phyloP scores from a whole-genome alignment of 345 rosid species.

The Excoecaria cochinchinensis region DNA sequence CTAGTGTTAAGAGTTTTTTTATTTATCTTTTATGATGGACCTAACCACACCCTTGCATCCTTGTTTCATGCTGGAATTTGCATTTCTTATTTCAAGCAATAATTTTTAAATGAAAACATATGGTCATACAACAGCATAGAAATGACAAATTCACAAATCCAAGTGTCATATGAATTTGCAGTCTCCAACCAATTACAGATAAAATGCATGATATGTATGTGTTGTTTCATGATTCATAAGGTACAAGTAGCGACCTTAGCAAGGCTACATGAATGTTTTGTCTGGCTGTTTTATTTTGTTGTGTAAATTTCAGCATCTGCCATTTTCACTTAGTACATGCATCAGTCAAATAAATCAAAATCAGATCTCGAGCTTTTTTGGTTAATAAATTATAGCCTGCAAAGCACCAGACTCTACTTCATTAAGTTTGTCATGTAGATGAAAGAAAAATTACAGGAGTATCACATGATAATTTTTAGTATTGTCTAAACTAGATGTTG shows the following conservation, averaged over 20 bases:
- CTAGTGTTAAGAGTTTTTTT: background rate
- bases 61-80: background rate
- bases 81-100: conserved; percentile 1
- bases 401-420: background rate
- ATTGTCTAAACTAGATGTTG: background rate
- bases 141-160: background rate
- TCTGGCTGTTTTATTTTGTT: background rate
- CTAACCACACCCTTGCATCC: background rate
- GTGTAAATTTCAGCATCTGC: background rate
- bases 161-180: background rate
- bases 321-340: background rate
- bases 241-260: background rate
- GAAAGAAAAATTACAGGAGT: background rate
- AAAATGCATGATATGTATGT: background rate
- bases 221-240: background rate
- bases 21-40: background rate
- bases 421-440: background rate
- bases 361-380: background rate
- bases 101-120: background rate
- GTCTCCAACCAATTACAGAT: background rate
- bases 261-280: background rate
- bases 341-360: background rate
- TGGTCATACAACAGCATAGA: background rate
- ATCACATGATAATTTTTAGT: too few species aligned
- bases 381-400: background rate